A percentile compares a stretch with the other conserved stretches of the same genome.
These are phyloP conservation scores for Yarrowia sp. DNA, from an alignment of 805 yeast genomes.

Conservation along the genomic window DNA sequence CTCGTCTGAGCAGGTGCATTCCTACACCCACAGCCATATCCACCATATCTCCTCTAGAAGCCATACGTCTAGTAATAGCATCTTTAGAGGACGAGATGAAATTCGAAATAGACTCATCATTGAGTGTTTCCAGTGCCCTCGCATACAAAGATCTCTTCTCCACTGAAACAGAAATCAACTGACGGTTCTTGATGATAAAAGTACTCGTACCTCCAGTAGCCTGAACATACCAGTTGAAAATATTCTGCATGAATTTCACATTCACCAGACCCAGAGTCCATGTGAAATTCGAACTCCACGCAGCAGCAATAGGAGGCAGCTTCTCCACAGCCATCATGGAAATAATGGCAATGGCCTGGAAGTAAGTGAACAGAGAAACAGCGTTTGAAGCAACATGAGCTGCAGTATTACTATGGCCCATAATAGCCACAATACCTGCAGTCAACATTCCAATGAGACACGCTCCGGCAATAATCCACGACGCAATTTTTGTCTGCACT, in stretches of 20 bases:
- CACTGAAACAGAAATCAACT: slow-evolving; percentile 75
- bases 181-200: slow-evolving; percentile 62
- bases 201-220: slow-evolving; percentile 90
- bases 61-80: slow-evolving; percentile 12
- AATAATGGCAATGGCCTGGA: slow-evolving; percentile 88
- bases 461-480: slow-evolving; percentile 95
- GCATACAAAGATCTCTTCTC: slow-evolving; percentile 43
- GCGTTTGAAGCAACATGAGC: slow-evolving; percentile 97
- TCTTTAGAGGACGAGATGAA: slow-evolving; percentile 6
- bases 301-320: slow-evolving; percentile 95
- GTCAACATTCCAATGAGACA: slow-evolving; percentile 84
- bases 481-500: slow-evolving; percentile 85
- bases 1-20: background rate
- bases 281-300: slow-evolving; percentile 95
- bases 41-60: slow-evolving; percentile 15
- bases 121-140: slow-evolving; percentile 28
- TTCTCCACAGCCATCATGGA: slow-evolving; percentile 92
- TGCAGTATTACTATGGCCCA: slow-evolving; percentile 89
- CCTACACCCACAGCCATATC: background rate
- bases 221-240: slow-evolving; percentile 92
- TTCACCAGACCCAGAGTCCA: slow-evolving; percentile 94
- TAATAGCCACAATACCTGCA: slow-evolving; percentile 80
- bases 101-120: slow-evolving; percentile 24
- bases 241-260: slow-evolving; percentile 71
- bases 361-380: slow-evolving; percentile 85